phyloP scores from a whole-genome alignment of 345 rosid species.

The Psidium guajava region DNA sequence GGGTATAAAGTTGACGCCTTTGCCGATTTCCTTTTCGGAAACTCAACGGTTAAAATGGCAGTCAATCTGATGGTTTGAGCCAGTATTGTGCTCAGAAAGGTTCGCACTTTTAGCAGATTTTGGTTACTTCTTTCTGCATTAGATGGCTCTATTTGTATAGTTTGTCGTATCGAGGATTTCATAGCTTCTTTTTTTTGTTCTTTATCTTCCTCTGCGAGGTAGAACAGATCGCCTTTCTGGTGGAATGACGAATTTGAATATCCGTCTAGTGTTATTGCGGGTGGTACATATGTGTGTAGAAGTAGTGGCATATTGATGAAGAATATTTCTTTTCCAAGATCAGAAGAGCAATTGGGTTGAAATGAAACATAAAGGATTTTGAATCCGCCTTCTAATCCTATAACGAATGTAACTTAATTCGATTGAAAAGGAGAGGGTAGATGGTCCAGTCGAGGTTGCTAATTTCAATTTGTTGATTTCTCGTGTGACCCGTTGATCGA shows the following conservation, averaged over 20 bases:
- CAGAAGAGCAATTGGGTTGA: neutral
- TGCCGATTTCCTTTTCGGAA: neutral
- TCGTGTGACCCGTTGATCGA: neutral
- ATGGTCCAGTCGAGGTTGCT: neutral
- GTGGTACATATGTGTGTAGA: neutral
- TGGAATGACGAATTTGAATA: neutral
- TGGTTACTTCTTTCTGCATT: neutral
- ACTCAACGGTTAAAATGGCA: neutral
- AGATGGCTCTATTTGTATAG: neutral
- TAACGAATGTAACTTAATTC: neutral
- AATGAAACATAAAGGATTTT: neutral
- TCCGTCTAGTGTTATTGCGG: neutral
- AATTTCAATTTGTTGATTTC: neutral
- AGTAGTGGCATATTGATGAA: neutral
- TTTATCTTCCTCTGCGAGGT: neutral
- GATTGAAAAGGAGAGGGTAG: neutral
- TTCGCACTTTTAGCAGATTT: neutral
- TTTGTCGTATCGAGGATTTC: neutral
- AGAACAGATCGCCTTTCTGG: neutral
- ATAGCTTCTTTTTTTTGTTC: neutral
- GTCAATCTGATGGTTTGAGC: neutral
- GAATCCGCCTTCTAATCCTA: neutral
- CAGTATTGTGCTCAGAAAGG: neutral
- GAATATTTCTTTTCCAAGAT: neutral
- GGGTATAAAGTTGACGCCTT: neutral